Conservation (phyloP, 495 filamentous ascomycete genomes). For the Penicillium roqueforti region DNA sequence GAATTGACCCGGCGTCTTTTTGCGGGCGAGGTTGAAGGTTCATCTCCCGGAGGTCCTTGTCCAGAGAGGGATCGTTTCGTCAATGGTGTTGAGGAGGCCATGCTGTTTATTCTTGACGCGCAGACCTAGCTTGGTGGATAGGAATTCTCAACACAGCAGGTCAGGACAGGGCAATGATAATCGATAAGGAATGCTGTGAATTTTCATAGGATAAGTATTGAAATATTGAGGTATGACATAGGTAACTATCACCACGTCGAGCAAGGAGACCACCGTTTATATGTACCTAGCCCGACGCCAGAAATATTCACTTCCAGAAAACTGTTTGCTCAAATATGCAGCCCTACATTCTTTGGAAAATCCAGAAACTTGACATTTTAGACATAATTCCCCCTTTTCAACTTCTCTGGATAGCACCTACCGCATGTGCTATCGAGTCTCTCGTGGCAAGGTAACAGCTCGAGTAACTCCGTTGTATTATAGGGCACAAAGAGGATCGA, state of each 20-base stretch:
- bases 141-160: neutral
- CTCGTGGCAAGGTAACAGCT: neutral
- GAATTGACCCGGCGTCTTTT: conserved; percentile 3
- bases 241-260: neutral
- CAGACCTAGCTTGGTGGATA: neutral
- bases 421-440: neutral
- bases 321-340: neutral
- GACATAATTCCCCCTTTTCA: neutral
- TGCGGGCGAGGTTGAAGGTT: neutral
- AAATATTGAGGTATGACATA: neutral
- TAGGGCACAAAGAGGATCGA: neutral
- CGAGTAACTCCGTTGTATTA: neutral
- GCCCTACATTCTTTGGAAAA: conserved; percentile 1
- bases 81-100: neutral
- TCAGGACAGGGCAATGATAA: neutral
- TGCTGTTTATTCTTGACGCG: neutral
- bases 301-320: neutral
- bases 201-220: neutral
- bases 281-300: neutral
- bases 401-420: neutral
- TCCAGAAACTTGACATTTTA: neutral
- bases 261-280: neutral
- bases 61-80: neutral
- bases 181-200: neutral
- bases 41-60: neutral